These are phyloP conservation scores for Alisma plantagoaquatica DNA, from an alignment of 106 monocot genomes.

Conservation along the genomic window DNA sequence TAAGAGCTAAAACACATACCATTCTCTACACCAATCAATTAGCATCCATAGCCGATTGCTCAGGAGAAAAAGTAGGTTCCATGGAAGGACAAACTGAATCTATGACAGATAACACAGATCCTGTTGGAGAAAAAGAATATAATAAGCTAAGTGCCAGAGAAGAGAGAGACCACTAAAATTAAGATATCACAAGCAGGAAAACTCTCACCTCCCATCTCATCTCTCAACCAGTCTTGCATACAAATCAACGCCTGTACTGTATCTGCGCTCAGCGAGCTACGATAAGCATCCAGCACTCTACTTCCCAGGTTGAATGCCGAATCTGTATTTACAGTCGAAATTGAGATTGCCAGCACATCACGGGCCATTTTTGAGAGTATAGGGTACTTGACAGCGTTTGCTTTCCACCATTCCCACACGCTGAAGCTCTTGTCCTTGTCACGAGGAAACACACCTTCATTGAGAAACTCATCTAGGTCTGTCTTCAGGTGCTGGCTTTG, in stretches of 20 bases:
- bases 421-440: conserved; percentile 15
- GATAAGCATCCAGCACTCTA: conserved; percentile 15
- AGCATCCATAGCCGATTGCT: conserved; percentile 5
- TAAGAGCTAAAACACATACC: no score
- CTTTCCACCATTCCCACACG: conserved; percentile 23
- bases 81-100: conserved; percentile 10
- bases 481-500: conserved; percentile 13
- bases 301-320: conserved; percentile 5
- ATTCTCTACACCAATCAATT: no score
- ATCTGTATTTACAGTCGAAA: conserved; percentile 7
- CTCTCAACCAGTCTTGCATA: conserved; percentile 21
- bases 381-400: conserved; percentile 8
- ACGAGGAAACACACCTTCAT: conserved; percentile 10
- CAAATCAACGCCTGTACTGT: conserved; percentile 18
- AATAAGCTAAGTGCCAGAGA: background rate
- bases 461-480: conserved; percentile 15
- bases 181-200: background rate
- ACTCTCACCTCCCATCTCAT: conserved; percentile 21
- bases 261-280: conserved; percentile 12
- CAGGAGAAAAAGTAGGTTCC: conserved; percentile 2
- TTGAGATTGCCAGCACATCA: conserved; percentile 17
- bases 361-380: conserved; percentile 20
- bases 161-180: no score
- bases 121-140: conserved; percentile 2
- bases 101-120: conserved; percentile 9